A percentile compares a stretch with the other conserved stretches of the same genome.
Evolutionary conservation across 2,329 filamentous ascomycete genomes (phyloP).

Genomic region (Rhinocladiella mackenziei): DNA sequence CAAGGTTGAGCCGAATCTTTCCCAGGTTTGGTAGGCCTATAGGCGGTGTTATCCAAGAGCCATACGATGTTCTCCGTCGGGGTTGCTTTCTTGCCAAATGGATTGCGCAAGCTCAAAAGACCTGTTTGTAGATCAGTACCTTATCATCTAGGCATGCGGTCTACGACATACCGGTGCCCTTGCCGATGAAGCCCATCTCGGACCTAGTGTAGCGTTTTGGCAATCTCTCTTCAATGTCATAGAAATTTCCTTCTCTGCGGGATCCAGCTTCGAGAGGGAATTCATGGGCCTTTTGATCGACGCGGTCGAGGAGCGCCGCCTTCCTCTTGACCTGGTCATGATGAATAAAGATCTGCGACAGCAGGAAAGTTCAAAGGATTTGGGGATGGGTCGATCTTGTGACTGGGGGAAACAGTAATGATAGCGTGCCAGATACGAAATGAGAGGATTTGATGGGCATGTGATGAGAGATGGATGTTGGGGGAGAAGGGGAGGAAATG

Average conservation of each 20-base stretch:
- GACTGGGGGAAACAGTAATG: conserved; percentile 13
- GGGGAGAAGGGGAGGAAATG: not conserved
- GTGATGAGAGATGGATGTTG: conserved; percentile 7
- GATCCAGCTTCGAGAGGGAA: conserved; percentile 28
- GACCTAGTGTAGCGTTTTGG: conserved; percentile 27
- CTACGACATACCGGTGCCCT: conserved; percentile 23
- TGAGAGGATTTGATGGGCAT: conserved; percentile 1
- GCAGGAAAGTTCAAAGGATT: conserved; percentile 3
- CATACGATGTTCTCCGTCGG: conserved; percentile 70
- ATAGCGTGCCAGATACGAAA: conserved; percentile 10
- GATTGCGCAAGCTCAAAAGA: conserved; percentile 47
- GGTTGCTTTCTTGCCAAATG: conserved; percentile 57
- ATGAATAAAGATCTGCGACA: conserved; percentile 3
- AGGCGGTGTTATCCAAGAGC: conserved; percentile 88
- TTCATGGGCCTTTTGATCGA: conserved; percentile 27
- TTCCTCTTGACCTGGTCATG: conserved; percentile 14
- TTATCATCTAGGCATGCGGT: not conserved
- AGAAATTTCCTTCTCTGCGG: conserved; percentile 30
- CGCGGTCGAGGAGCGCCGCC: conserved; percentile 16
- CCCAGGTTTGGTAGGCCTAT: conserved; percentile 45
- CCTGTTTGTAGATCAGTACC: conserved; percentile 12
- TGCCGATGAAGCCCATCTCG: conserved; percentile 30
- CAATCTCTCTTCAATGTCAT: conserved; percentile 26
- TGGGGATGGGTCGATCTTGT: conserved; percentile 7
- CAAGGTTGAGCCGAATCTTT: conserved; percentile 48